Conservation (phyloP, 2,329 filamentous ascomycete genomes). For the Curvularia spicifera region DNA sequence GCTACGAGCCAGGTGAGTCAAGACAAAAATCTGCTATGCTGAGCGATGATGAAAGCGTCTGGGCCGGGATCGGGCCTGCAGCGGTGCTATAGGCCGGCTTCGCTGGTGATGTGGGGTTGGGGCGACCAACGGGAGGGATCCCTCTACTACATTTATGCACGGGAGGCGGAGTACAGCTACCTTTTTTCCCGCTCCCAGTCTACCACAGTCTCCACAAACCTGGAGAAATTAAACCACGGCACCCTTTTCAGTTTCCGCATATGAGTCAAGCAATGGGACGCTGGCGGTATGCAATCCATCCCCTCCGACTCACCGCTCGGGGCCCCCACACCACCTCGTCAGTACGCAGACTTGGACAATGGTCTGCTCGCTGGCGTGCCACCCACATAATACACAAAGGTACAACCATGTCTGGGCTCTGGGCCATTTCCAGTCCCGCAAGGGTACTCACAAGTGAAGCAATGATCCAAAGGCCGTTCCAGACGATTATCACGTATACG, state of each 20-base stretch:
- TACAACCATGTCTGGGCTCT: background rate
- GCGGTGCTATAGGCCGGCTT: constrained; percentile 12
- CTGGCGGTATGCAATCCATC: constrained; percentile 4
- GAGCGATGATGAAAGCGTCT: constrained; percentile 41
- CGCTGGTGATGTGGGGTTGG: constrained; percentile 20
- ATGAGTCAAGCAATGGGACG: constrained; percentile 3
- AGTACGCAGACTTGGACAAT: background rate
- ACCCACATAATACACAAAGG: constrained; percentile 7
- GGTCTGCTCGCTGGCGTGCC: constrained; percentile 3
- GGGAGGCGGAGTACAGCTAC: constrained; percentile 16
- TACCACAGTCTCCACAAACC: constrained; percentile 16
- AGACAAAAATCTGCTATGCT: constrained; percentile 40
- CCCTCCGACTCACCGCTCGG: constrained; percentile 4
- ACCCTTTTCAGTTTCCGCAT: background rate
- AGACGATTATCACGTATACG: background rate
- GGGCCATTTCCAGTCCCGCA: background rate
- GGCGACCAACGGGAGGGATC: constrained; percentile 16
- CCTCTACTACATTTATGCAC: constrained; percentile 6
- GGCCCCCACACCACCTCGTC: background rate
- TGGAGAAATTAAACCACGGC: constrained; percentile 16
- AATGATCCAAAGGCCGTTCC: background rate
- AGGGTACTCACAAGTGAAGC: background rate
- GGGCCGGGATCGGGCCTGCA: constrained; percentile 37
- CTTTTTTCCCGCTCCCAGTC: constrained; percentile 16
- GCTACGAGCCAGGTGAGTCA: constrained; percentile 41